These are phyloP conservation scores for Pontederia crassipes DNA, from an alignment of 176 grass and related monocot species.

Conservation along the genomic window DNA sequence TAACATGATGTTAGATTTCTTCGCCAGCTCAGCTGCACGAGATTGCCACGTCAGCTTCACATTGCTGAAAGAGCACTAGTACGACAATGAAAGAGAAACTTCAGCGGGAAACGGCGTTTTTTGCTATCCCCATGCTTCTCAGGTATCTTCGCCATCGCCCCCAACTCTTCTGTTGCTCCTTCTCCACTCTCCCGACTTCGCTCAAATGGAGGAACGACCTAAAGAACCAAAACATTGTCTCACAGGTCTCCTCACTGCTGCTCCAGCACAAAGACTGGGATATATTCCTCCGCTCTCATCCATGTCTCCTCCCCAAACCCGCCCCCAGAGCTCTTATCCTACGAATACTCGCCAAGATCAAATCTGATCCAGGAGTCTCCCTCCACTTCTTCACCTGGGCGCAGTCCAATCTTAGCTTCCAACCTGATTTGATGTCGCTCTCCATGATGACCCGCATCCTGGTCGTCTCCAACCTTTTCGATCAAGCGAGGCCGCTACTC, in stretches of 20 bases:
- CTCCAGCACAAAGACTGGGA: conserved; percentile 20
- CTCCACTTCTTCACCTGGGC: conserved; percentile 19
- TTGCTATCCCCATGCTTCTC: background rate
- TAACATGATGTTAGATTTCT: no score
- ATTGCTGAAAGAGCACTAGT: no score
- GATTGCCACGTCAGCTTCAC: no score
- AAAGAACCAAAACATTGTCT: conserved; percentile 4
- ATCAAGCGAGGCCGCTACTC: conserved; percentile 4
- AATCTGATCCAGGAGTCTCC: conserved; percentile 11
- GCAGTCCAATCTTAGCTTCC: conserved; percentile 10
- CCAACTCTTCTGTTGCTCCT: background rate
- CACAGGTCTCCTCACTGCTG: conserved; percentile 19
- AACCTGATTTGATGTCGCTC: conserved; percentile 1
- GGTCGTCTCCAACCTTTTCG: conserved; percentile 9
- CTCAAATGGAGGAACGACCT: conserved; percentile 13
- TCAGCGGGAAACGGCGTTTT: no score
- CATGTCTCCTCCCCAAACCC: background rate
- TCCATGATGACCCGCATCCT: conserved; percentile 1
- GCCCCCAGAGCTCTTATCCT: conserved; percentile 2
- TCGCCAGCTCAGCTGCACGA: no score
- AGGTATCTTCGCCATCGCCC: background rate
- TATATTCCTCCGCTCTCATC: background rate
- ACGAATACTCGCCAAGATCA: conserved; percentile 2
- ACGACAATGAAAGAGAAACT: no score
- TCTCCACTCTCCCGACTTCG: conserved; percentile 6